phyloP scores from a whole-genome alignment of 805 yeast genomes.

The Komagataella mondaviorum region DNA sequence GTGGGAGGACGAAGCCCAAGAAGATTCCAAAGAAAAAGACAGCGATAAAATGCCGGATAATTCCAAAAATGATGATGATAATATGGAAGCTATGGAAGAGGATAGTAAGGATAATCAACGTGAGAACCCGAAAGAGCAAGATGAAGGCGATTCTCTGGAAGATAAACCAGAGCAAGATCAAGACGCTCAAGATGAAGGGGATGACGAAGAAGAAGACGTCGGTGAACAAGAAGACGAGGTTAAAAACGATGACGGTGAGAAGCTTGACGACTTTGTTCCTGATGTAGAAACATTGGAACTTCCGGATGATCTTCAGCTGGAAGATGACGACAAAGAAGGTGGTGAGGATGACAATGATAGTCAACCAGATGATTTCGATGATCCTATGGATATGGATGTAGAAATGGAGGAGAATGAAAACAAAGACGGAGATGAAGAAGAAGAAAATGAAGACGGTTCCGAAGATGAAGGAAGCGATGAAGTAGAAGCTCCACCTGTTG shows the following conservation, averaged over 20 bases:
- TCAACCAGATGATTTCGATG: slow-evolving; percentile 6
- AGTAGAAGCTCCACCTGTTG: slow-evolving; percentile 5
- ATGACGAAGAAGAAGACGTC: slow-evolving; percentile 51
- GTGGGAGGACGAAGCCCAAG: slow-evolving; percentile 92
- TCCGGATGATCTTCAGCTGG: slow-evolving; percentile 87
- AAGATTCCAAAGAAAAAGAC: slow-evolving; percentile 68
- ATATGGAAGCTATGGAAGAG: slow-evolving; percentile 15
- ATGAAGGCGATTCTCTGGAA: slow-evolving; percentile 19
- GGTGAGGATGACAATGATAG: slow-evolving; percentile 29
- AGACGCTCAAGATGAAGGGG: slow-evolving; percentile 38
- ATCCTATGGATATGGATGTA: slow-evolving; percentile 7
- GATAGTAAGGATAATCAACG: slow-evolving; percentile 20
- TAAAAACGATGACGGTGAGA: slow-evolving; percentile 52
- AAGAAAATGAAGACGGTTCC: slow-evolving; percentile 7
- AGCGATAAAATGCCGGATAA: slow-evolving; percentile 57
- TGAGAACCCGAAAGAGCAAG: slow-evolving; percentile 21
- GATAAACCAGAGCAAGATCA: slow-evolving; percentile 27
- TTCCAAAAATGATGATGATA: slow-evolving; percentile 19
- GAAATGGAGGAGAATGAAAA: slow-evolving; percentile 8
- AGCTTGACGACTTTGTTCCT: slow-evolving; percentile 61
- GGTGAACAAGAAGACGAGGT: slow-evolving; percentile 78
- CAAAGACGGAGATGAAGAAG: slow-evolving; percentile 4
- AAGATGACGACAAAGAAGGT: slow-evolving; percentile 56
- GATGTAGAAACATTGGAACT: slow-evolving; percentile 80
- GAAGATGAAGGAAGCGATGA: slow-evolving; percentile 17